These are phyloP conservation scores for Ophidiomyces ophidiicola DNA, from an alignment of 2,329 filamentous ascomycete genomes.

Conservation along the genomic window DNA sequence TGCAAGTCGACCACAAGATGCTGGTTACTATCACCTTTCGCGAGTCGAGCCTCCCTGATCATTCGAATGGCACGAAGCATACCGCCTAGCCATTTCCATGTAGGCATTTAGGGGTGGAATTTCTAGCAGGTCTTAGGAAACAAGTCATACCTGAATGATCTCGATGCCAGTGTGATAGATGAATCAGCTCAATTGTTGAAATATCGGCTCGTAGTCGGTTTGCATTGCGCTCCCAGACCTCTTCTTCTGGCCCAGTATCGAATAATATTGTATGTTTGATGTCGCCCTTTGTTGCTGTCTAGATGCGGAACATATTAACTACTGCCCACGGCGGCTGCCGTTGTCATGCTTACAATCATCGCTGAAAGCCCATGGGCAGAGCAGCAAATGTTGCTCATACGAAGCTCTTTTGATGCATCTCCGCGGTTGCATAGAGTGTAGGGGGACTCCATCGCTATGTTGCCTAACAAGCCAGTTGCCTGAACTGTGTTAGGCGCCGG, in stretches of 20 bases:
- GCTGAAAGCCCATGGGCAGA: slow-evolving; percentile 44
- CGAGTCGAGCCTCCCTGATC: slow-evolving; percentile 31
- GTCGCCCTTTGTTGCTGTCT: slow-evolving; percentile 39
- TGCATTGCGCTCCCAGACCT: slow-evolving; percentile 41
- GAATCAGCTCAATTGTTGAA: slow-evolving; percentile 35
- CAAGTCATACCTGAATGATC: slow-evolving; percentile 40
- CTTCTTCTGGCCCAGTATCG: slow-evolving; percentile 43
- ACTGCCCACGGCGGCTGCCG: background rate
- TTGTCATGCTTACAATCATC: slow-evolving; percentile 32
- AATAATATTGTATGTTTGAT: slow-evolving; percentile 40
- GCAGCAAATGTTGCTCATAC: slow-evolving; percentile 42
- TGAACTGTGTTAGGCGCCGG: slow-evolving; percentile 34
- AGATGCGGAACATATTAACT: slow-evolving; percentile 2
- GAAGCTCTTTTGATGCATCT: slow-evolving; percentile 34
- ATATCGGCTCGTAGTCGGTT: slow-evolving; percentile 35
- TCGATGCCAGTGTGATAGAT: slow-evolving; percentile 45
- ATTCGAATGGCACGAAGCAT: slow-evolving; percentile 39
- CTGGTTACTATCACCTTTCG: slow-evolving; percentile 14
- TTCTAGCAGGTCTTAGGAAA: background rate
- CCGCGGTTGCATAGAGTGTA: slow-evolving; percentile 29
- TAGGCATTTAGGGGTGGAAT: background rate
- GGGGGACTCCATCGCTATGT: slow-evolving; percentile 30
- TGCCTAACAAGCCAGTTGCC: slow-evolving; percentile 33
- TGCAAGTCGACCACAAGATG: slow-evolving; percentile 40
- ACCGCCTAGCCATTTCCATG: slow-evolving; percentile 27